Conservation (phyloP, 768 basidiomycete species). For the Epithele typhae region DNA sequence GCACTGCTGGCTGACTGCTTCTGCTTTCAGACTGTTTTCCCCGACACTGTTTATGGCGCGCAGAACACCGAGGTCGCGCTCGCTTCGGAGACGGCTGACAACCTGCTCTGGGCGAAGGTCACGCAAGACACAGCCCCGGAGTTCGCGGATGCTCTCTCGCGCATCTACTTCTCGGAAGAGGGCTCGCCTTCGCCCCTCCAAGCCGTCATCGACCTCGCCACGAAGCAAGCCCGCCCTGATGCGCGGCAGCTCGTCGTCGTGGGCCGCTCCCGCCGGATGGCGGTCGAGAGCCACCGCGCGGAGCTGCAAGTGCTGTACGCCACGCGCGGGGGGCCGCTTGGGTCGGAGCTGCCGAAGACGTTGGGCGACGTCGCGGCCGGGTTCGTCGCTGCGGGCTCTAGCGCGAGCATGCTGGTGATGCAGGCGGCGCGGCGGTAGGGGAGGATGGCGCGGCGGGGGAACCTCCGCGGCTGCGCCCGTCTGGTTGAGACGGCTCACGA, state of each 20-base stretch:
- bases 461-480: too few species aligned
- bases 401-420: conserved; percentile 50
- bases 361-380: conserved; percentile 74
- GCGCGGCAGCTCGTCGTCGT: conserved; percentile 46
- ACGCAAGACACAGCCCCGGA: conserved; percentile 28
- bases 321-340: conserved; percentile 38
- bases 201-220: conserved; percentile 41
- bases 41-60: conserved; percentile 72
- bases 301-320: conserved; percentile 54
- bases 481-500: too few species aligned
- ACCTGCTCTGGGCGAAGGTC: conserved; percentile 68
- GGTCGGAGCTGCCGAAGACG: conserved; percentile 62
- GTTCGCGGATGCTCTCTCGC: conserved; percentile 44
- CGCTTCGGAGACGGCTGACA: conserved; percentile 80
- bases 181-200: conserved; percentile 54
- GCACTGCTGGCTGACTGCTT: conserved; percentile 4
- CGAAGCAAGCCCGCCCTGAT: conserved; percentile 14
- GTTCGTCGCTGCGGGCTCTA: conserved; percentile 49
- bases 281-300: conserved; percentile 47
- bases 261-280: conserved; percentile 74
- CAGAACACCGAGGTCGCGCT: conserved; percentile 61
- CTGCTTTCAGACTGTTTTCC: conserved; percentile 38
- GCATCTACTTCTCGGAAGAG: conserved; percentile 57
- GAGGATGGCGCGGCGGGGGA: too few species aligned
- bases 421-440: conserved; percentile 35